phyloP scores from a whole-genome alignment of 441 rosid species.

The Croton setiger region DNA sequence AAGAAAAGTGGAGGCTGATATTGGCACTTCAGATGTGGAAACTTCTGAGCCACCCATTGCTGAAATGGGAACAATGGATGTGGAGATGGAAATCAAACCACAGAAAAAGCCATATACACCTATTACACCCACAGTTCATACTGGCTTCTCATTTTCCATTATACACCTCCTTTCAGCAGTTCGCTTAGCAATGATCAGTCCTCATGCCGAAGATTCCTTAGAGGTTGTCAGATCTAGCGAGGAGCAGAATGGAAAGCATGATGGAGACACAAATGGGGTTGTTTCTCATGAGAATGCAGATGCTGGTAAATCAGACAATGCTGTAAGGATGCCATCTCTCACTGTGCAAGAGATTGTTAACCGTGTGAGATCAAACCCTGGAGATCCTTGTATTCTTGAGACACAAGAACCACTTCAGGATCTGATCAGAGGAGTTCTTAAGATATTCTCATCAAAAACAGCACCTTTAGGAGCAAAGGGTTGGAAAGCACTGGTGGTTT shows the following conservation, averaged over 20 bases:
- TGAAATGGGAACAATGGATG: conserved; percentile 45
- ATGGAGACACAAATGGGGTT: conserved; percentile 46
- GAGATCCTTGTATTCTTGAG: conserved; percentile 93
- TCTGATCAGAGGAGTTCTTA: conserved; percentile 91
- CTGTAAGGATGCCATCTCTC: conserved; percentile 52
- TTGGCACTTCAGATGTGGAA: conserved; percentile 49
- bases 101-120: conserved; percentile 82
- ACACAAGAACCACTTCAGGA: conserved; percentile 97
- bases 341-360: conserved; percentile 89
- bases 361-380: conserved; percentile 83
- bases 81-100: conserved; percentile 70
- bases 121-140: conserved; percentile 91
- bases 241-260: conserved; percentile 47
- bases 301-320: conserved; percentile 39
- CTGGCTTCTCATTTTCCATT: conserved; percentile 93
- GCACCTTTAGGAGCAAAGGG: conserved; percentile 99
- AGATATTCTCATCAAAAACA: conserved; percentile 82
- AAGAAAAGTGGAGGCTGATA: conserved; percentile 60
- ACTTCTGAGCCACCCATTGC: conserved; percentile 45
- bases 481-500: conserved; percentile 89
- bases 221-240: conserved; percentile 49
- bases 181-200: conserved; percentile 78
- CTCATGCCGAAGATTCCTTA: conserved; percentile 59
- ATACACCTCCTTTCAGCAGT: conserved; percentile 97
- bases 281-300: conserved; percentile 42